A percentile compares a stretch with the other conserved stretches of the same genome.
Evolutionary conservation across 169 alveolate genomes (phyloP).

Genomic region (Eimeria sp.): DNA sequence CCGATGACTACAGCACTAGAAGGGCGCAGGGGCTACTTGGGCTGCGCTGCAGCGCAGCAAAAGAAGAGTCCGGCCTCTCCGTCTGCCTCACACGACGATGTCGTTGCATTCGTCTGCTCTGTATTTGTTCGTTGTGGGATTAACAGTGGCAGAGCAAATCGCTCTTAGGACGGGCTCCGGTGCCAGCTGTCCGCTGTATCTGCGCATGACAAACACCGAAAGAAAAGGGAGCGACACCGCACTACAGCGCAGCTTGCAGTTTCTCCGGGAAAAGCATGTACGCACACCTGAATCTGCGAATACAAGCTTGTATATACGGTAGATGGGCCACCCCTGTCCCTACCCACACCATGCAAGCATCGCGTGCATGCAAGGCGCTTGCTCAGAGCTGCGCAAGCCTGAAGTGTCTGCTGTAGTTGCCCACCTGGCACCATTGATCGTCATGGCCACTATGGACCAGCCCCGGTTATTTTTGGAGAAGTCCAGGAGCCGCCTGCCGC

Average conservation of each 20-base stretch:
- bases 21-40: not conserved
- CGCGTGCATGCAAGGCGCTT: not conserved
- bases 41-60: slow-evolving; percentile 14
- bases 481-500: slow-evolving; percentile 63
- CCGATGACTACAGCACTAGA: not conserved
- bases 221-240: not conserved
- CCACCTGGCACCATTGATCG: slow-evolving; percentile 71
- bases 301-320: not conserved
- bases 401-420: not conserved
- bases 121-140: slow-evolving; percentile 23
- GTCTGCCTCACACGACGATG: slow-evolving; percentile 44
- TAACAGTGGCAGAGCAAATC: slow-evolving; percentile 67
- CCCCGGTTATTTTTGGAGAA: slow-evolving; percentile 69
- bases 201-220: not conserved
- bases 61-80: not conserved
- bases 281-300: not conserved
- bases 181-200: slow-evolving; percentile 69
- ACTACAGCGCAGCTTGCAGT: not conserved
- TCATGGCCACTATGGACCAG: slow-evolving; percentile 67
- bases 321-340: not conserved
- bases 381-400: not conserved
- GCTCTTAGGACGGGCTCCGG: slow-evolving; percentile 71
- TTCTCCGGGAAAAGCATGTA: not conserved
- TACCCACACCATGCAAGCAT: not conserved
- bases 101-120: slow-evolving; percentile 77